phyloP scores from a whole-genome alignment of 129 eudicot genomes.

The Apium graveolens region DNA sequence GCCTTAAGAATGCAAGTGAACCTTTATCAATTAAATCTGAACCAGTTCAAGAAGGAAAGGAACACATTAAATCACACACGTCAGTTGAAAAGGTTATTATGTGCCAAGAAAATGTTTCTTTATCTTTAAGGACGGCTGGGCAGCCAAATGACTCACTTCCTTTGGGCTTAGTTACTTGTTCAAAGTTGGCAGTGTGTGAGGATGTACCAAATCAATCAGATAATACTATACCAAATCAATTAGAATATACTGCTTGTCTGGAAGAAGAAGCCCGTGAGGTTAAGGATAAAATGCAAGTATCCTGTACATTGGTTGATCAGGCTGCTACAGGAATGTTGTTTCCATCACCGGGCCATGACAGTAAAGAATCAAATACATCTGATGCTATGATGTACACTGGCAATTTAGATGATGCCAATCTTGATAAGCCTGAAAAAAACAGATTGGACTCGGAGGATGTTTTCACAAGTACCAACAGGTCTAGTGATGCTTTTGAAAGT shows the following conservation, averaged over 20 bases:
- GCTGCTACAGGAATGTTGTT: constrained; percentile 3
- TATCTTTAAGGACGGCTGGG: constrained; percentile 13
- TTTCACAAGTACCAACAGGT: not conserved
- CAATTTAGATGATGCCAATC: not conserved
- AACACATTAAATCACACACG: not conserved
- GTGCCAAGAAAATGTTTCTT: constrained; percentile 24
- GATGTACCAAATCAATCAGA: constrained; percentile 23
- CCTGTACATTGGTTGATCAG: not conserved
- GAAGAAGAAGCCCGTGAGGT: constrained; percentile 10
- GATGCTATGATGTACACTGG: not conserved
- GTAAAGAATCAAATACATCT: constrained; percentile 3
- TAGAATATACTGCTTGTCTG: constrained; percentile 14
- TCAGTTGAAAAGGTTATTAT: constrained; percentile 18
- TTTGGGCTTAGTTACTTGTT: constrained; percentile 13
- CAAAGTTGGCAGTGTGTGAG: constrained; percentile 21
- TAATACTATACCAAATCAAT: constrained; percentile 16
- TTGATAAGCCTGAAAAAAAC: constrained; percentile 4
- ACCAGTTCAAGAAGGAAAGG: constrained; percentile 17
- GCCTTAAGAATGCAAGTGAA: constrained; percentile 14
- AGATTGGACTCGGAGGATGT: not conserved
- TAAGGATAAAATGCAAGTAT: not conserved
- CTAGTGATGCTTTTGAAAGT: constrained; percentile 19
- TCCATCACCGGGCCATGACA: not conserved
- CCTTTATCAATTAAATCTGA: constrained; percentile 29
- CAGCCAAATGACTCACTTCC: constrained; percentile 11